Evolutionary conservation across 2,329 filamentous ascomycete genomes (phyloP).

Genomic region (Hypoxylon sp.): DNA sequence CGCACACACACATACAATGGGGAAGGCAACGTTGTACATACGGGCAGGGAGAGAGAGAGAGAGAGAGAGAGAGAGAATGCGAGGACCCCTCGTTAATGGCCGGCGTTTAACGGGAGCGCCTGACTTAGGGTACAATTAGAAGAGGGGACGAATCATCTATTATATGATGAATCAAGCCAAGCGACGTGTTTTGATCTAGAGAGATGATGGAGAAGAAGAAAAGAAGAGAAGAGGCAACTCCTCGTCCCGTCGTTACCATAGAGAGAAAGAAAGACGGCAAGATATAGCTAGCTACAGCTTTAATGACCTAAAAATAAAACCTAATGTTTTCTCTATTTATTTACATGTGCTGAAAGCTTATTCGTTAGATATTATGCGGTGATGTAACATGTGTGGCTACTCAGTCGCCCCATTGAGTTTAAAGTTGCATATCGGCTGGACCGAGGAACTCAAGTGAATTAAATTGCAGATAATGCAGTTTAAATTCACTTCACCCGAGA

Average conservation of each 20-base stretch:
- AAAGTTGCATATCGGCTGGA: neutral
- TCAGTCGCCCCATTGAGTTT: neutral
- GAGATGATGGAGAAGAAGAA: neutral
- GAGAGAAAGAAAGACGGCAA: slow-evolving; percentile 9
- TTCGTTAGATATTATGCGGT: neutral
- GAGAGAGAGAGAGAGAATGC: too few species aligned
- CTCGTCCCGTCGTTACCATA: slow-evolving; percentile 21
- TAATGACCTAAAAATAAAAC: slow-evolving; percentile 34
- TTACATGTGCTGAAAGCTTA: neutral
- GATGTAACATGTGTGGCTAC: neutral
- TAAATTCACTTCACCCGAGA: too few species aligned
- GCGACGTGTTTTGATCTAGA: neutral
- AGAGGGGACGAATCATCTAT: neutral
- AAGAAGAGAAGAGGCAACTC: slow-evolving; percentile 31
- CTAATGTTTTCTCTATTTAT: slow-evolving; percentile 26
- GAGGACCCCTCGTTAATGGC: slow-evolving; percentile 17
- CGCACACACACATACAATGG: neutral
- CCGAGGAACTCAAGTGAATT: neutral
- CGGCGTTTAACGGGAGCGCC: slow-evolving; percentile 23
- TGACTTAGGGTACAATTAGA: slow-evolving; percentile 8
- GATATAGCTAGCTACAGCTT: slow-evolving; percentile 14
- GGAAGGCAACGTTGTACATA: slow-evolving; percentile 22
- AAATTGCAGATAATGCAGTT: neutral
- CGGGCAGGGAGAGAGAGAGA: slow-evolving; percentile 24
- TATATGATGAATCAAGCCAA: neutral